Evolutionary conservation across 1,284 basidiomycete genomes (phyloP).

Genomic region (Termitomyces sp.): DNA sequence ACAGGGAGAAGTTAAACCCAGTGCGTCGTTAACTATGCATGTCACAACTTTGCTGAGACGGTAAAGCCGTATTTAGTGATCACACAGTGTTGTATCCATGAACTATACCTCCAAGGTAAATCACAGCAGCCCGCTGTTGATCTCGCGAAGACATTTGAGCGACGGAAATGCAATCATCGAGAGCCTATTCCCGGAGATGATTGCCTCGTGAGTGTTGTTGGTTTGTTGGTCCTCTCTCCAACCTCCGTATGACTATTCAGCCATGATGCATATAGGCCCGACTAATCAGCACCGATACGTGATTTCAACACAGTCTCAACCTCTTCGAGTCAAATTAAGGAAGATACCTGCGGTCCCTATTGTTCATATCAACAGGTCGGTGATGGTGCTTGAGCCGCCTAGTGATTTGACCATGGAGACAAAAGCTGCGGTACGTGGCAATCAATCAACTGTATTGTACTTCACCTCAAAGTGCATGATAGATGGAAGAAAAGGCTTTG

Average conservation of each 20-base stretch:
- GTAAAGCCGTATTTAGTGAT: conserved; percentile 74
- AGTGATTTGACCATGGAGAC: conserved; percentile 67
- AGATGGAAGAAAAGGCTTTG: conserved; percentile 55
- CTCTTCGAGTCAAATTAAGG: conserved; percentile 63
- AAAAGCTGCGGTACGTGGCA: conserved; percentile 55
- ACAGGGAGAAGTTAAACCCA: conserved; percentile 84
- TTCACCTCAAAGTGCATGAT: conserved; percentile 2
- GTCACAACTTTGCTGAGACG: conserved; percentile 23
- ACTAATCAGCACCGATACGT: conserved; percentile 89
- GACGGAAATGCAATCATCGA: conserved; percentile 91
- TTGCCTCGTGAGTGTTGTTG: conserved; percentile 81
- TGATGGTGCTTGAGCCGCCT: conserved; percentile 87
- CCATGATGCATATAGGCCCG: conserved; percentile 55
- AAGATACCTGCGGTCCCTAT: conserved; percentile 78
- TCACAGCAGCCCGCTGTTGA: conserved; percentile 71
- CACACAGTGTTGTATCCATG: conserved; percentile 91
- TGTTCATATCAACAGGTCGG: conserved; percentile 84
- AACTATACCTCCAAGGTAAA: conserved; percentile 79
- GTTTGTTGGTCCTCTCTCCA: conserved; percentile 39
- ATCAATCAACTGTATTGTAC: background rate
- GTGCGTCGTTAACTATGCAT: conserved; percentile 46
- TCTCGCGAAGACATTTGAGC: conserved; percentile 89
- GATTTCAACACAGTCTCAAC: conserved; percentile 73
- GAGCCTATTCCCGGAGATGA: conserved; percentile 77
- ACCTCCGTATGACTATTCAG: conserved; percentile 2